Evolutionary conservation across 176 grass and related monocot species (phyloP), one percentile per base, ranked within the genome.

Genomic region (Lolium rigidum): DNA sequence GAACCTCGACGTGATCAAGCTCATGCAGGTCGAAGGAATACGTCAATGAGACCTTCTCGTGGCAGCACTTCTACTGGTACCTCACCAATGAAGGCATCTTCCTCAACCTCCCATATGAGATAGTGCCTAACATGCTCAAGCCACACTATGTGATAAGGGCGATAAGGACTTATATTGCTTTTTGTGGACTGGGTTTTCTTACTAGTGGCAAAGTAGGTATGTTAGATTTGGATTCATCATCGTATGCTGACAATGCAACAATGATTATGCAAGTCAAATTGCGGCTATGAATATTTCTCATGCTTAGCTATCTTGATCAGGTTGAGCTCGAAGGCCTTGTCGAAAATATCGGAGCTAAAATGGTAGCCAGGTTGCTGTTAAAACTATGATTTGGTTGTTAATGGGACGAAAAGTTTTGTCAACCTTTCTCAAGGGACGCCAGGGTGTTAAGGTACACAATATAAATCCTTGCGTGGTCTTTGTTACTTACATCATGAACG

Each of bases 31-130:
- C 93, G 16, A 98, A 93, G 90, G 96, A 95, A 76, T 98, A 82
- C 0, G 96, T 98, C 51, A 98, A 88, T 76, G 96, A 98, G 82
- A 98, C 96, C 67, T 98, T 98, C 86, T 94, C 93, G 8, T 95
- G 93, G 93, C 93, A 95, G 79, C 82, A 91, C 62, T 98, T 95
- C 74, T 98, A 98, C 88, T 98, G 96, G 96, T 98, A 98, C 74
- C 96, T 98, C 57, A 95, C 93, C 81, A 95, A 98, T 4, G 96
- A 98, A 4, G 96, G 96, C 71, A 98, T 95, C 71, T 95, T 91
- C 82, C 90, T 98, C 22, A 98, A 98, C 80, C 93, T 98, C 20
- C 96, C 93, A 7, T 98, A 91, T 25, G 93, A 98, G 89, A 98
- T 98, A 1, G 95, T 98, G 64, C 95, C 95, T 14, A 91, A 93